Evolutionary conservation across 805 yeast genomes (phyloP), one percentile per base, ranked within the genome.

Genomic region (Kluyveromyces siamensis): DNA sequence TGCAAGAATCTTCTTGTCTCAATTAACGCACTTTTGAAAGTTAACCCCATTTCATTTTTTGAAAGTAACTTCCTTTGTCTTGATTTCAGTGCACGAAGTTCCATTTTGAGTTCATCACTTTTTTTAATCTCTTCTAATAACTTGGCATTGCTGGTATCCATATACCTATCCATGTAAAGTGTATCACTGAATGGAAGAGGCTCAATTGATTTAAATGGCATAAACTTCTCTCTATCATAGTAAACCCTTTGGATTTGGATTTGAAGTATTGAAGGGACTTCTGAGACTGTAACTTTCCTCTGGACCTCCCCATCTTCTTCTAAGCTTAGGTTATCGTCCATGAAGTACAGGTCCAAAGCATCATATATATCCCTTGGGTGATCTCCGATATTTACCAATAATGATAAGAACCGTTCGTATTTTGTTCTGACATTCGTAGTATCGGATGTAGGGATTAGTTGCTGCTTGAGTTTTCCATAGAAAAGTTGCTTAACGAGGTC

Each of bases 181-280:
- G 72, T 78, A 47, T 87, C 86, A 27, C 81, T 79, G 61, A 89
- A 88, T 2, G 90, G 90, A 44, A 93, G 73, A 8, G 89, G 95
- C 49, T 84, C 89, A 40, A 79, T 75, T 2, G 89, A 83, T 62
- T 93, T 93, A 59, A 87, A 87, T 0, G 95, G 87, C 66, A 83
- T 76, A 45, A 82, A 74, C 13, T 76, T 68, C 48, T 73, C 83
- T 41, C 89, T 74, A 61, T 93, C 96, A 63, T 83, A 93, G 62
- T 87, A 87, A 1, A 93, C 98, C 61, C 99, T 75, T 67, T 90
- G 98, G 8, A 93, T 86, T 62, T 93, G 99, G 44, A 93, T 79
- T 63, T 93, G 99, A 44, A 93, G 66, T 45, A 93, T 77, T 6
- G 82, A 81, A 0, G 99, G 99, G 18, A 88, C 68, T 48, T 79